These are phyloP conservation scores for Gossypium raimondii DNA, from an alignment of 345 rosid species.

Conservation along the genomic window DNA sequence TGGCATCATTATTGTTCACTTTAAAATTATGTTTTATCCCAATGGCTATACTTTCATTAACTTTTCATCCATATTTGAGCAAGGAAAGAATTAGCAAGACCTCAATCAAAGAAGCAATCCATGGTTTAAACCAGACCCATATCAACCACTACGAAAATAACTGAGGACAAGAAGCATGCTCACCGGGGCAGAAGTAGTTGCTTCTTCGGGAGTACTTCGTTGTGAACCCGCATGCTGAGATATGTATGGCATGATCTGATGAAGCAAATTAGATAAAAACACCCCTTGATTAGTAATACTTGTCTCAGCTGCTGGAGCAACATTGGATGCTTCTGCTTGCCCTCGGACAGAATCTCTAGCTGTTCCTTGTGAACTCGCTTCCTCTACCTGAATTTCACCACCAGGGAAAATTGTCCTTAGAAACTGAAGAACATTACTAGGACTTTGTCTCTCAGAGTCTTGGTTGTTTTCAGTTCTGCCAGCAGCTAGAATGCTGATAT, in stretches of 20 bases:
- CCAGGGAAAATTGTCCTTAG: conserved; percentile 52
- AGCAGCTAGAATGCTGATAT: conserved; percentile 35
- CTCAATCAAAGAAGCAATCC: conserved; percentile 8
- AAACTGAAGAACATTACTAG: conserved; percentile 41
- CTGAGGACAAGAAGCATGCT: neutral
- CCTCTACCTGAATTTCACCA: conserved; percentile 53
- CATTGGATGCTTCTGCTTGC: conserved; percentile 26
- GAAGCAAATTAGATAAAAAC: conserved; percentile 58
- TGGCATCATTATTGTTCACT: neutral
- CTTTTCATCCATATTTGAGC: neutral
- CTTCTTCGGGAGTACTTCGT: conserved; percentile 26
- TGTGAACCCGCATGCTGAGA: conserved; percentile 36
- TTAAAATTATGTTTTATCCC: neutral
- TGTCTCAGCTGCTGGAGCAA: conserved; percentile 32
- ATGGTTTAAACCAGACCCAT: neutral
- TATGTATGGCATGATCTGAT: conserved; percentile 54
- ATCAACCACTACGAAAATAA: neutral
- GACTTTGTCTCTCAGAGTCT: conserved; percentile 43
- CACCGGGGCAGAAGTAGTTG: conserved; percentile 32
- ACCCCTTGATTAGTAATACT: conserved; percentile 47
- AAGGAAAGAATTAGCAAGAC: conserved; percentile 4
- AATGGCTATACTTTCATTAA: neutral
- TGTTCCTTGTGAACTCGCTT: conserved; percentile 29
- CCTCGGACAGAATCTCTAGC: conserved; percentile 30
- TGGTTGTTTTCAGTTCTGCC: conserved; percentile 38